Base-by-base conservation (phyloP, 352 stramenopile species). In the Phytophthora hibernalis region DNA sequence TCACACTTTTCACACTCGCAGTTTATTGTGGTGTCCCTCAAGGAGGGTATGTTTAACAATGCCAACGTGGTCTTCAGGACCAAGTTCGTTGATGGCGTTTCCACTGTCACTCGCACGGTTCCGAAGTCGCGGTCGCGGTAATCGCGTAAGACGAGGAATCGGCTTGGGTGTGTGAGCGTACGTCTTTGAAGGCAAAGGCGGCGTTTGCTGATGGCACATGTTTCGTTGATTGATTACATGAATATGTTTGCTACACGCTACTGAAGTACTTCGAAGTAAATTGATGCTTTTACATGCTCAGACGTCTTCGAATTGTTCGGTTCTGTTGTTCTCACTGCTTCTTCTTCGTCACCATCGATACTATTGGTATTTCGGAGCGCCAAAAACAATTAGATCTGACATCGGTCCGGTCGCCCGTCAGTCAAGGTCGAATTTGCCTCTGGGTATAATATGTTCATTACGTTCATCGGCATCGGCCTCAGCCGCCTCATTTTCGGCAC, bases 1-100 rank as follows among this genome's bases (percentile, higher is more conserved):
- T 98, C 97, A 30, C 98, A 99, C 77, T 99, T 99, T 76, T 98
- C 91, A 30, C 89, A 99, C 70, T 99, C 96, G 66, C 98, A 99
- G 79, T 99, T 99, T 77, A 99, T 99, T 70, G 97, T 99, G 54
- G 98, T 99, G 18, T 99, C 96, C 26, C 80, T 99, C 18, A 99
- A 99, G 79, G 98, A 99, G 83, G 98, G 98, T 45, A 99, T 99
- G 98, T 99, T 99, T 85, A 99, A 99, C 84, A 99, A 99, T 75
- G 98, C 98, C 11, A 99, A 99, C 79, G 98, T 99, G 6, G 98
- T 99, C 51, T 99, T 99, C 85, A 87, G 97, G 49, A 99, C 98
- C 28, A 99, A 99, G 79, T 99, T 99, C 68, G 97, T 99, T n/a
- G 98, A 99, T 74, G 98, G 98, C 30, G 92, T 99, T 35, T 99